Percentiles rank a stretch among this genome's conserved stretches.
Conservation (phyloP, 352 stramenopile species). For the Peronospora tabacina region DNA sequence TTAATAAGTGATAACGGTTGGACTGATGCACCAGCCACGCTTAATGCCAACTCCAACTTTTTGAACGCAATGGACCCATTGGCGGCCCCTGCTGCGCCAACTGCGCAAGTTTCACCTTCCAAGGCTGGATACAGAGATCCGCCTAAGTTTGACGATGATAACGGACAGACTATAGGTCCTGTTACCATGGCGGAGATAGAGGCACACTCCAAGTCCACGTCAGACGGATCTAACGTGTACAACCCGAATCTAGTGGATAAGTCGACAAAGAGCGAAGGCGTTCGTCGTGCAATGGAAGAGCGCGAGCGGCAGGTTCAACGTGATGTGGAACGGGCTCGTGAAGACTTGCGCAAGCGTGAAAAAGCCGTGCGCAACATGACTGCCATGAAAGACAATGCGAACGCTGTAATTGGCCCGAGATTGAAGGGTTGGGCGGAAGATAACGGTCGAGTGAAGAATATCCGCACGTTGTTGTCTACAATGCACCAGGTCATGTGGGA, state of each 20-base stretch:
- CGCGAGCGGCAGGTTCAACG: slow-evolving; percentile 61
- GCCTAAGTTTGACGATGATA: slow-evolving; percentile 75
- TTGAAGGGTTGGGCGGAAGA: slow-evolving; percentile 81
- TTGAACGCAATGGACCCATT: slow-evolving; percentile 63
- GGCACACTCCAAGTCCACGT: slow-evolving; percentile 47
- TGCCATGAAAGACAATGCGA: slow-evolving; percentile 60
- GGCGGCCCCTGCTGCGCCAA: slow-evolving; percentile 27
- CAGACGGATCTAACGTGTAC: slow-evolving; percentile 80
- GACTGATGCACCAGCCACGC: slow-evolving; percentile 25
- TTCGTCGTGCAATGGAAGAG: slow-evolving; percentile 80
- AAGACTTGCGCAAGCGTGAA: slow-evolving; percentile 62
- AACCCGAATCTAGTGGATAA: slow-evolving; percentile 82
- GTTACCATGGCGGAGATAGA: slow-evolving; percentile 83
- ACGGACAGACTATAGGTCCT: slow-evolving; percentile 66
- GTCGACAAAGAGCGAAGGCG: slow-evolving; percentile 64
- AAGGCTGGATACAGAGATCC: slow-evolving; percentile 29
- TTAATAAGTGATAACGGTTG: slow-evolving; percentile 64
- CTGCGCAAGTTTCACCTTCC: slow-evolving; percentile 11
- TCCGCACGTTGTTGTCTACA: slow-evolving; percentile 85
- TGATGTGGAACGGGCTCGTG: slow-evolving; percentile 67
- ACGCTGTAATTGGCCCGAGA: slow-evolving; percentile 48
- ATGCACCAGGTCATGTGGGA: slow-evolving; percentile 91
- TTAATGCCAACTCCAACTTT: slow-evolving; percentile 36
- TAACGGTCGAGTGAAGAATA: slow-evolving; percentile 86
- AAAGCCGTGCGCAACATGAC: slow-evolving; percentile 47